Conservation (phyloP, 1,139 yeast species). For the Diutina pseudorugosa region DNA sequence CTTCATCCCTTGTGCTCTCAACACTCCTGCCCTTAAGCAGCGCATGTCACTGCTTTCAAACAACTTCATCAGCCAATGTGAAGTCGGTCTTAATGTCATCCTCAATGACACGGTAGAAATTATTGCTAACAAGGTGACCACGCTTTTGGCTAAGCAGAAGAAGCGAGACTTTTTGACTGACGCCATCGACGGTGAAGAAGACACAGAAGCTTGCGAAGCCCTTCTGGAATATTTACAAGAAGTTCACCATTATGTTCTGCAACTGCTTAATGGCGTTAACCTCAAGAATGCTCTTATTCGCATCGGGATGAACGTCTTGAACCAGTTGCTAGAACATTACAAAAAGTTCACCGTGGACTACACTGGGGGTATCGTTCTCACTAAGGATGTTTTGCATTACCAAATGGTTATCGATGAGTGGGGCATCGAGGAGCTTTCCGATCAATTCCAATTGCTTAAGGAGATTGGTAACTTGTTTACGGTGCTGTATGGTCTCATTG, state of each 20-base stretch:
- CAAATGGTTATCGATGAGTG: constrained; percentile 65
- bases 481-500: constrained; percentile 55
- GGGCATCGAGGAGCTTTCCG: constrained; percentile 53
- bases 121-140: constrained; percentile 32
- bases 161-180: constrained; percentile 45
- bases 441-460: constrained; percentile 57
- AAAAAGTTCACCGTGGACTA: constrained; percentile 67
- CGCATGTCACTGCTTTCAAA: constrained; percentile 57
- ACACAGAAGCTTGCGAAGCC: constrained; percentile 59
- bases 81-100: constrained; percentile 56
- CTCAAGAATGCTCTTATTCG: constrained; percentile 39
- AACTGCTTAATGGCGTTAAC: constrained; percentile 40
- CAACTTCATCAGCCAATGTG: constrained; percentile 54
- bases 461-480: constrained; percentile 81
- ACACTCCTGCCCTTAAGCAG: constrained; percentile 48
- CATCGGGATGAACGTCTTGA: constrained; percentile 50
- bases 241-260: constrained; percentile 22
- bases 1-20: constrained; percentile 59
- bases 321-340: constrained; percentile 57
- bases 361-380: constrained; percentile 74
- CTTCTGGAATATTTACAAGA: constrained; percentile 41
- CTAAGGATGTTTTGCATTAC: constrained; percentile 73
- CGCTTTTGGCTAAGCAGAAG: constrained; percentile 47
- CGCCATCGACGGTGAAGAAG: constrained; percentile 36
- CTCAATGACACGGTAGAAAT: constrained; percentile 45